Conservation (phyloP, 2,329 filamentous ascomycete species). For the Diplodia intermedia region DNA sequence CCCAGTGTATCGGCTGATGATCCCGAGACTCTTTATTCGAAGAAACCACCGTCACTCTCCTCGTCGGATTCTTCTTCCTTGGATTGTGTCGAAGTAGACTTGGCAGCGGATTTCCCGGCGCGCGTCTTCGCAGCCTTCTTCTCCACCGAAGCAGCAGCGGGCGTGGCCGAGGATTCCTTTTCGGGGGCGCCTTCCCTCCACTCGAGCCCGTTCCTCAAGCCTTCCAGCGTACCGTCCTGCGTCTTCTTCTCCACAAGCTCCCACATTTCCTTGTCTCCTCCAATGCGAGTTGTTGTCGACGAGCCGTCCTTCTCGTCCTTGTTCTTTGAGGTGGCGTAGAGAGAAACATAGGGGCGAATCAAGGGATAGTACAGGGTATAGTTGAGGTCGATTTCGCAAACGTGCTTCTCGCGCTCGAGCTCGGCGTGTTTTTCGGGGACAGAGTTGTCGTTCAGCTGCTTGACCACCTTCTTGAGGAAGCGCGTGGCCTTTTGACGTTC, state of each 20-base stretch:
- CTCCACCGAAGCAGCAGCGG: conserved; percentile 21
- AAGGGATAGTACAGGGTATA: conserved; percentile 78
- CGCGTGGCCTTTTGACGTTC: conserved; percentile 76
- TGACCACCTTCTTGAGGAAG: conserved; percentile 68
- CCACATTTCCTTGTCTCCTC: conserved; percentile 69
- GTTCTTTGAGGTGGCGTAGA: conserved; percentile 54
- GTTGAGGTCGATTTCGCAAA: conserved; percentile 74
- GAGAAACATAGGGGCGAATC: conserved; percentile 70
- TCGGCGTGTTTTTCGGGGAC: conserved; percentile 61
- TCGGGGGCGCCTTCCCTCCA: conserved; percentile 6
- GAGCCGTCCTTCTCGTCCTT: conserved; percentile 37
- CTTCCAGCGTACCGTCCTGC: conserved; percentile 62
- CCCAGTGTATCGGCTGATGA: background rate
- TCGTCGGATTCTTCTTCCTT: conserved; percentile 31
- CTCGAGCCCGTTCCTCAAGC: conserved; percentile 61
- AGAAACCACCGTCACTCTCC: conserved; percentile 49
- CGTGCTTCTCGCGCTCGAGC: conserved; percentile 66
- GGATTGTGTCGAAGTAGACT: background rate
- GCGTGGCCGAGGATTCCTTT: background rate
- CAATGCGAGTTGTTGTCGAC: conserved; percentile 42
- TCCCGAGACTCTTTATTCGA: conserved; percentile 37
- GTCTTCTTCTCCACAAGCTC: conserved; percentile 69
- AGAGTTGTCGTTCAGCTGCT: conserved; percentile 59
- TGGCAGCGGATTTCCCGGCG: conserved; percentile 14
- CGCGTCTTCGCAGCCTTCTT: conserved; percentile 24